These are phyloP conservation scores for Fraxinus anomala DNA, from an alignment of 257 asterid species.

Conservation along the genomic window DNA sequence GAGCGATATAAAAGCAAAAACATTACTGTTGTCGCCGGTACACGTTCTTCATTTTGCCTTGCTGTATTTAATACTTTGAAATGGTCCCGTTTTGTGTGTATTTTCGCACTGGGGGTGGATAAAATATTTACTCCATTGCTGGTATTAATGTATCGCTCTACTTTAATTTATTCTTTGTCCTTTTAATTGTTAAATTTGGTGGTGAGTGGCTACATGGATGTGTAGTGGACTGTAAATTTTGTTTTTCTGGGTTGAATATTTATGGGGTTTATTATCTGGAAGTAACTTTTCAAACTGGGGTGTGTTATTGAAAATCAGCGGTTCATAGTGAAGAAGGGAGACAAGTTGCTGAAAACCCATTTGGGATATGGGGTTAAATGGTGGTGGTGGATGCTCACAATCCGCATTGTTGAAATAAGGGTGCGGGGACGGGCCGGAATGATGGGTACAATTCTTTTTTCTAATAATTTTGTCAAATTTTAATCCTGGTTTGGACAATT, in stretches of 20 bases:
- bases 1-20: conserved; percentile 65
- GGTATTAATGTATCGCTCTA: conserved; percentile 3
- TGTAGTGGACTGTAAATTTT: not conserved
- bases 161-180: not conserved
- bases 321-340: conserved; percentile 42
- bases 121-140: not conserved
- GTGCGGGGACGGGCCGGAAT: conserved; percentile 44
- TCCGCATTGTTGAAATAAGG: conserved; percentile 49
- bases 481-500: conserved; percentile 24
- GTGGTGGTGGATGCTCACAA: conserved; percentile 55
- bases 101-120: not conserved
- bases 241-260: not conserved
- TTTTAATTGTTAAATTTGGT: not conserved
- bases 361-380: conserved; percentile 43
- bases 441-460: conserved; percentile 27
- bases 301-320: conserved; percentile 27
- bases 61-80: not conserved
- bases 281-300: conserved; percentile 15
- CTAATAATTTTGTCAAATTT: conserved; percentile 9
- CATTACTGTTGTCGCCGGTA: conserved; percentile 90
- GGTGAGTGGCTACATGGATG: conserved; percentile 5
- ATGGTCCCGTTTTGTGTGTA: conserved; percentile 27
- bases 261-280: conserved; percentile 10
- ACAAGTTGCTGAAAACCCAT: conserved; percentile 47
- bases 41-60: conserved; percentile 17